A percentile compares a stretch with the other conserved stretches of the same genome.
These are phyloP conservation scores for Gamsiella multidivaricata DNA, from an alignment of 192 early-diverging fungal species.

Conservation along the genomic window DNA sequence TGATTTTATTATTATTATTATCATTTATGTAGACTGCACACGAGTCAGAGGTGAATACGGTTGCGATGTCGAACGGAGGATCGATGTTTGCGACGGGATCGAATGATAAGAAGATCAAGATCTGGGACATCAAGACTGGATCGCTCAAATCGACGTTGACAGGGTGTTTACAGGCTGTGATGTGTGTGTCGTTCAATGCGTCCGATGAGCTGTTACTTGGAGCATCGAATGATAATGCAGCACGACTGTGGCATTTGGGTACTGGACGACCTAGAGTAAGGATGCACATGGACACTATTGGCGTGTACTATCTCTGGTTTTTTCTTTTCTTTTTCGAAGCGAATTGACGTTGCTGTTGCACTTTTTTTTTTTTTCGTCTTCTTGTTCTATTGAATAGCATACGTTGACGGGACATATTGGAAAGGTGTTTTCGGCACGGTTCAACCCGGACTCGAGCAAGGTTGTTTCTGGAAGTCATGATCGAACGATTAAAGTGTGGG, in stretches of 20 bases:
- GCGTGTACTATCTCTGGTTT: too few species aligned
- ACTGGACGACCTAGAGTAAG: slow-evolving; percentile 78
- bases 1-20: slow-evolving; percentile 10
- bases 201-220: slow-evolving; percentile 78
- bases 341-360: background rate
- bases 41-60: slow-evolving; percentile 86
- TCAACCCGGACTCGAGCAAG: slow-evolving; percentile 79
- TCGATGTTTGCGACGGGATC: slow-evolving; percentile 82
- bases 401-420: slow-evolving; percentile 96
- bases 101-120: slow-evolving; percentile 82
- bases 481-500: slow-evolving; percentile 96
- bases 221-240: slow-evolving; percentile 91
- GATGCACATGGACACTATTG: too few species aligned
- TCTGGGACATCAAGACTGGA: slow-evolving; percentile 83
- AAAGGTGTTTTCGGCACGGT: slow-evolving; percentile 90
- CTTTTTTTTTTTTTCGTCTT: background rate
- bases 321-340: background rate
- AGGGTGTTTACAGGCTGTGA: slow-evolving; percentile 87
- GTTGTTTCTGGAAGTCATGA: slow-evolving; percentile 97
- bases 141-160: slow-evolving; percentile 69
- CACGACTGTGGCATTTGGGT: slow-evolving; percentile 85
- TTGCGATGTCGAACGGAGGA: slow-evolving; percentile 76
- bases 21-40: slow-evolving; percentile 62
- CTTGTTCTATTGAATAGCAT: slow-evolving; percentile 64
- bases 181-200: slow-evolving; percentile 82